Evolutionary conservation across 805 yeast genomes (phyloP), one percentile per base, ranked within the genome.

Genomic region (Candida xiaguanensis): DNA sequence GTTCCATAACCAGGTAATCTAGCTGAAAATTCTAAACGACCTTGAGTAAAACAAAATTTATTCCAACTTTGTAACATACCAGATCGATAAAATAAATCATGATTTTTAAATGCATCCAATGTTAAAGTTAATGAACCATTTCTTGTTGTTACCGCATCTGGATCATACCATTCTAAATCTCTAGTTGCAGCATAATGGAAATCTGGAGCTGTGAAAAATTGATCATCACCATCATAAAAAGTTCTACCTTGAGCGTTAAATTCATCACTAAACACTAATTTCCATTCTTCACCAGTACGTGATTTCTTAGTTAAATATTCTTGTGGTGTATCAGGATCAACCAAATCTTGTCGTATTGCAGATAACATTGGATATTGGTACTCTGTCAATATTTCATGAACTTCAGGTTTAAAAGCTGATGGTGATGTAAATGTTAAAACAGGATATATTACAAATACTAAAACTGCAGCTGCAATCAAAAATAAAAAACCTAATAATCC

Each of bases 391-490:
- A 67, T 46, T 40, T 70, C 77, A 50, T 70, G 71, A 5, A 64
- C 20, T 40, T 60, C 49, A 4, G 67, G 62, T 8, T 32, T 31
- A 39, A 46, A 41, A 30, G 46, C 36, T 6, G 77, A 62, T 20
- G 75, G 78, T 42, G 95, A 95, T 2, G 96, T 70, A 61, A 72
- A 91, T 0, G 96, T 89, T 36, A 91, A 60, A 1, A 81, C 91
- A 1, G 99, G 98, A 44, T 86, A 64, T 4, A 91, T 63, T 36
- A 93, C 73, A 52, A 91, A 88, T 6, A 91, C 58, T n/a, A 73
- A 75, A 9, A 81, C 48, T 3, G 77, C 82, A 24, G 83, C 95
- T 2, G 82, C 38, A 15, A 77, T 64, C 30, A 91, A 65, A 11
- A 13, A 20, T 5, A 83, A 27, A 25, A 89, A 49, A 17, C 88